Conservation (phyloP, 2,329 filamentous ascomycete species). For the Penicillium aurantiogriseum region DNA sequence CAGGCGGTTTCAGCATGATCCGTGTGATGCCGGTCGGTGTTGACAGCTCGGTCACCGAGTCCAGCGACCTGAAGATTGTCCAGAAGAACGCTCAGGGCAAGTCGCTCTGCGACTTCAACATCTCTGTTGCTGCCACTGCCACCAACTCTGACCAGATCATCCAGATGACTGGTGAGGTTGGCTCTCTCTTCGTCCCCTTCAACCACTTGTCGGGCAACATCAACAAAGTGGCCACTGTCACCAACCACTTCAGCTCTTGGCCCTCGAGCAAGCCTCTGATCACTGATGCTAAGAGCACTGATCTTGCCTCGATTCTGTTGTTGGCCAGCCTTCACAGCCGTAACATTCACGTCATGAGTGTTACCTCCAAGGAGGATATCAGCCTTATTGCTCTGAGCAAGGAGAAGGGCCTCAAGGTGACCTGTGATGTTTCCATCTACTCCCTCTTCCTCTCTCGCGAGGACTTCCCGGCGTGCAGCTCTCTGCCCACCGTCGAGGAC, state of each 20-base stretch:
- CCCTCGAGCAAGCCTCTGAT: constrained; percentile 75
- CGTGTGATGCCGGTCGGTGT: constrained; percentile 74
- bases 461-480: constrained; percentile 66
- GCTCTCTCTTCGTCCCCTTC: constrained; percentile 79
- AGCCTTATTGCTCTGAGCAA: constrained; percentile 74
- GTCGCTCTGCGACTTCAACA: constrained; percentile 74
- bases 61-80: constrained; percentile 66
- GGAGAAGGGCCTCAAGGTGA: constrained; percentile 76
- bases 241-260: constrained; percentile 76
- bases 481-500: constrained; percentile 65
- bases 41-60: constrained; percentile 70
- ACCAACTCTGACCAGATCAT: constrained; percentile 73
- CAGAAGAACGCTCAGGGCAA: constrained; percentile 68
- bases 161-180: constrained; percentile 69
- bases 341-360: constrained; percentile 75
- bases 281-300: constrained; percentile 76
- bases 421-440: constrained; percentile 79
- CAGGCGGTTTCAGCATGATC: constrained; percentile 76
- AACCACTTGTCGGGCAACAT: constrained; percentile 79
- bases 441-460: constrained; percentile 70
- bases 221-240: constrained; percentile 77
- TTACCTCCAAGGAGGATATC: constrained; percentile 79
- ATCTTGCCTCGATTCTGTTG: constrained; percentile 75
- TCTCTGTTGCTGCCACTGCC: constrained; percentile 72
- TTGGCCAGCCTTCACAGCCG: constrained; percentile 75